These are phyloP conservation scores for Tremellales sp. DNA, from an alignment of 1,284 basidiomycete species.

Conservation along the genomic window DNA sequence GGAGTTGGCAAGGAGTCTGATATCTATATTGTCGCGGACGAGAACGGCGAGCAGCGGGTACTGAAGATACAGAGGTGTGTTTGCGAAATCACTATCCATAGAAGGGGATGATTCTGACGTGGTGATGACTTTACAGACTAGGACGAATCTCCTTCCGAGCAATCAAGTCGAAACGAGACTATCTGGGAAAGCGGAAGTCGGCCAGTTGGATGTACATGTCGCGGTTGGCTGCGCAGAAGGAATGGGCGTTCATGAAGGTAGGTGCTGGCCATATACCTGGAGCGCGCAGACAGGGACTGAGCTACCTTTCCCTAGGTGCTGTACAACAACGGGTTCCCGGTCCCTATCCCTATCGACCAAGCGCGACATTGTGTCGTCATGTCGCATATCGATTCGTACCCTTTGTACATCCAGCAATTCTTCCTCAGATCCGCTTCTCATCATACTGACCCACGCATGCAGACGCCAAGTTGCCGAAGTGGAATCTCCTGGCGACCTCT, in stretches of 20 bases:
- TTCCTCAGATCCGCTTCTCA: background rate
- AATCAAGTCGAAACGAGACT: constrained; percentile 96
- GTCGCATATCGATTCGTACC: constrained; percentile 92
- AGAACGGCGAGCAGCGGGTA: constrained; percentile 77
- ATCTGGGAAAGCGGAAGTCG: constrained; percentile 89
- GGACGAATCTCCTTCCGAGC: constrained; percentile 94
- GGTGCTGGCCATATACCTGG: constrained; percentile 10
- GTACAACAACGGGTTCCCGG: constrained; percentile 89
- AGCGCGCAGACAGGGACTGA: constrained; percentile 1
- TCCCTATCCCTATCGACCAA: constrained; percentile 91
- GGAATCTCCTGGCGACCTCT: constrained; percentile 80
- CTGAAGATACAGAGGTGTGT: constrained; percentile 83
- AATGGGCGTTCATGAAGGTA: constrained; percentile 98
- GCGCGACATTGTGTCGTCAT: constrained; percentile 92
- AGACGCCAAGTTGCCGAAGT: constrained; percentile 85
- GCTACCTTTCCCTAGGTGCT: constrained; percentile 60
- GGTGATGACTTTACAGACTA: constrained; percentile 56
- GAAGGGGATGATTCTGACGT: constrained; percentile 4
- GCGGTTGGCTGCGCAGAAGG: constrained; percentile 89
- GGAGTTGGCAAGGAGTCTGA: constrained; percentile 98
- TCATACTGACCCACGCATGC: constrained; percentile 7
- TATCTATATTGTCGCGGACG: constrained; percentile 87
- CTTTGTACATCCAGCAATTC: constrained; percentile 61
- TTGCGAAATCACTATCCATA: background rate
- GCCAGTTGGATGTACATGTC: constrained; percentile 99